These are phyloP conservation scores for Pestalotiopsis sp. DNA, from an alignment of 2,329 filamentous ascomycete genomes.

Conservation along the genomic window DNA sequence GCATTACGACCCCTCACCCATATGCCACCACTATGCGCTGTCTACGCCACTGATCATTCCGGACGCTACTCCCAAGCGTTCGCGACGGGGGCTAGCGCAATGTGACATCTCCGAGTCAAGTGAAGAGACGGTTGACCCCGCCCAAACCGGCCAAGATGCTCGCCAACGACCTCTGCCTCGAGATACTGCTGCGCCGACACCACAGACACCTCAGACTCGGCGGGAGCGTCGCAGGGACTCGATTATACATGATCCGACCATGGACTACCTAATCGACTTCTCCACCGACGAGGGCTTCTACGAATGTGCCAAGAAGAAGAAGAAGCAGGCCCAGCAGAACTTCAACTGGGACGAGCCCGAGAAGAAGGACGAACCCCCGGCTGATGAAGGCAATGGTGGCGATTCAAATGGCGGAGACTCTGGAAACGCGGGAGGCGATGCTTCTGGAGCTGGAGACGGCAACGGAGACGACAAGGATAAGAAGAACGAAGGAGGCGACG, in stretches of 20 bases:
- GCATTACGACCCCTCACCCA: conserved; percentile 21
- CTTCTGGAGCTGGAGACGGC: conserved; percentile 38
- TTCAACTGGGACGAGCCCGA: conserved; percentile 28
- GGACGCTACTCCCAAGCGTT: conserved; percentile 39
- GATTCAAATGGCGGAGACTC: conserved; percentile 35
- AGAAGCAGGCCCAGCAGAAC: conserved; percentile 22
- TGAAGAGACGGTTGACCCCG: conserved; percentile 21
- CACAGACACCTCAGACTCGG: conserved; percentile 22
- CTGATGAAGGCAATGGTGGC: conserved; percentile 36
- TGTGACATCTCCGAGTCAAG: conserved; percentile 21
- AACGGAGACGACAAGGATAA: conserved; percentile 40
- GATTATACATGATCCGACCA: conserved; percentile 49
- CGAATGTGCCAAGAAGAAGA: conserved; percentile 58
- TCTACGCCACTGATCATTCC: conserved; percentile 33
- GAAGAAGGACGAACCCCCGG: conserved; percentile 40
- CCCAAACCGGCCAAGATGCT: conserved; percentile 24
- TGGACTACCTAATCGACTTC: conserved; percentile 58
- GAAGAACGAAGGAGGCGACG: conserved; percentile 41
- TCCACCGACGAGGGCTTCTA: conserved; percentile 55
- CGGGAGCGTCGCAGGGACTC: conserved; percentile 30
- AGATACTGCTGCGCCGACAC: conserved; percentile 27
- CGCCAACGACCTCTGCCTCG: conserved; percentile 30
- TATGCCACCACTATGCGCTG: conserved; percentile 14
- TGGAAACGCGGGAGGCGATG: conserved; percentile 32
- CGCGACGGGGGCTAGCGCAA: conserved; percentile 25